Conservation (phyloP, 2,329 filamentous ascomycete species). For the Pseudogymnoascus sp. region DNA sequence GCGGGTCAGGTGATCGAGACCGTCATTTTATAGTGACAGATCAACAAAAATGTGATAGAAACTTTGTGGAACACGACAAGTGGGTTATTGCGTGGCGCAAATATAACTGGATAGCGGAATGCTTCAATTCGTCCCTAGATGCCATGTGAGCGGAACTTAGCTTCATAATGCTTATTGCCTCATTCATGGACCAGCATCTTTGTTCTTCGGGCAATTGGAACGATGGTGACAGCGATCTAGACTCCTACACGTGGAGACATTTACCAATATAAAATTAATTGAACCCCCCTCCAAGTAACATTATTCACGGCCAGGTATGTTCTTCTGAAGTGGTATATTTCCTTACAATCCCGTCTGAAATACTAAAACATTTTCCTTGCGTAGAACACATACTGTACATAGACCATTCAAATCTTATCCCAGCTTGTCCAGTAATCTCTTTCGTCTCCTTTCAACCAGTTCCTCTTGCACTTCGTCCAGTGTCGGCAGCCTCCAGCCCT, state of each 20-base stretch:
- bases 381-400: neutral
- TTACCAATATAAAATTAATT: neutral
- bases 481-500: conserved; percentile 74
- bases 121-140: neutral
- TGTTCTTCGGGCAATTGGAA: neutral
- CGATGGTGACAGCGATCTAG: neutral
- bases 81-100: neutral
- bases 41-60: neutral
- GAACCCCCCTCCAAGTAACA: neutral
- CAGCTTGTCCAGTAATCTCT: conserved; percentile 71
- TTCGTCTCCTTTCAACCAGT: conserved; percentile 74
- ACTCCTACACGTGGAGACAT: neutral
- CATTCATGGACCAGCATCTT: neutral
- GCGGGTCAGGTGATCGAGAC: neutral
- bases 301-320: neutral
- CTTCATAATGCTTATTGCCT: neutral
- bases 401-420: conserved; percentile 15
- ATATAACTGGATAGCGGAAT: neutral
- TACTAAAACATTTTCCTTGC: neutral
- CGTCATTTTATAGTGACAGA: neutral
- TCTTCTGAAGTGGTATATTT: neutral
- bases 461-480: conserved; percentile 92
- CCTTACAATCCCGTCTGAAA: neutral
- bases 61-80: neutral
- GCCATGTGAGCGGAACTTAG: neutral